A percentile compares a stretch with the other conserved stretches of the same genome.
phyloP scores from a whole-genome alignment of 306 rosid genomes.

The Herpetospermum pedunculosum region DNA sequence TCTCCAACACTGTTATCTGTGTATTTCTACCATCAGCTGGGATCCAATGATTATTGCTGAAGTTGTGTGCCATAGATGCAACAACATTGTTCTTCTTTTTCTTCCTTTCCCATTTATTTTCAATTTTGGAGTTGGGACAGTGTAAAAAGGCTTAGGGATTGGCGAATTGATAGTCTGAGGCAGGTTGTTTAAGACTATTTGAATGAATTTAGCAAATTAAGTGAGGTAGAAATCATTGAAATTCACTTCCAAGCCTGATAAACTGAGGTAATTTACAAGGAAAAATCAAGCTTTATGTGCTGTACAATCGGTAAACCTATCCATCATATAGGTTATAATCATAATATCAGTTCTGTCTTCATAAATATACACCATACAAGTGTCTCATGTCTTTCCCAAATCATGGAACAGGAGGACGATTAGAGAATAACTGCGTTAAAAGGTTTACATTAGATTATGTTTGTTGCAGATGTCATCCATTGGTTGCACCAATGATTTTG shows the following conservation, averaged over 20 bases:
- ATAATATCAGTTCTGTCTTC: background rate
- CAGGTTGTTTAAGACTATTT: background rate
- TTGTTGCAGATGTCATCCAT: constrained; percentile 43
- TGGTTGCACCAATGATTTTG: constrained; percentile 43
- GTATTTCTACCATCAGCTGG: background rate
- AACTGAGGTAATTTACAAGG: background rate
- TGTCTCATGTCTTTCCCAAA: background rate
- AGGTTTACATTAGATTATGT: constrained; percentile 12
- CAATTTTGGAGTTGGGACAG: background rate
- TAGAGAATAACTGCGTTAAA: background rate
- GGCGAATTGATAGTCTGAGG: background rate
- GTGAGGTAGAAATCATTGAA: background rate
- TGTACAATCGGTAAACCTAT: background rate
- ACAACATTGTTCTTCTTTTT: constrained; percentile 7
- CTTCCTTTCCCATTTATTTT: background rate
- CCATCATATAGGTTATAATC: background rate
- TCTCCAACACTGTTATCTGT: background rate
- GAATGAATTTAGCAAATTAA: background rate
- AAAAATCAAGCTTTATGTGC: background rate
- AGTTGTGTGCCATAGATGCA: constrained; percentile 4
- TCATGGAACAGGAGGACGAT: background rate
- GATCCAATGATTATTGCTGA: background rate
- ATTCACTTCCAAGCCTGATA: background rate
- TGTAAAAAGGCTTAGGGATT: background rate
- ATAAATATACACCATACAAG: background rate